Conservation (phyloP, 192 early-diverging fungal genomes). For the Coemansia sp. region DNA sequence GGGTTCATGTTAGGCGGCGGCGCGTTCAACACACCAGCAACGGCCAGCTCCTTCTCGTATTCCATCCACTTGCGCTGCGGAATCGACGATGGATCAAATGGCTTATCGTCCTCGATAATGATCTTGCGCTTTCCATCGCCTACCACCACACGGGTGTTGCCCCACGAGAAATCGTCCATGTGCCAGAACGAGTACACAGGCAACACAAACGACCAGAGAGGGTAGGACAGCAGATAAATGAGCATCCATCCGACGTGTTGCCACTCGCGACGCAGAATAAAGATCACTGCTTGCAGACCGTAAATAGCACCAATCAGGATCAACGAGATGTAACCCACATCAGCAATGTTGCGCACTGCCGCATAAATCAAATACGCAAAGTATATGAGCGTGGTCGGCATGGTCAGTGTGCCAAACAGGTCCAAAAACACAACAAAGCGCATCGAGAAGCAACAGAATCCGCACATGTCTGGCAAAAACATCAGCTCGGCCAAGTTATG, state of each 20-base stretch:
- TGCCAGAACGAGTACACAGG: constrained; percentile 65
- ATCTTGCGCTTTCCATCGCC: constrained; percentile 68
- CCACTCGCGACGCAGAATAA: constrained; percentile 73
- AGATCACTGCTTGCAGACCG: constrained; percentile 84
- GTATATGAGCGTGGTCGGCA: no score
- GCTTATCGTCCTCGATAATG: constrained; percentile 66
- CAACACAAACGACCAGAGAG: constrained; percentile 86
- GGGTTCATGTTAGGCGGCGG: constrained; percentile 8
- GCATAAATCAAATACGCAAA: no score
- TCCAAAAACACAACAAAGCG: no score
- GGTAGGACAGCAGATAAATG: constrained; percentile 84
- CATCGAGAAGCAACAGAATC: no score
- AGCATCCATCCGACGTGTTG: constrained; percentile 82
- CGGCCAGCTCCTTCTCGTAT: constrained; percentile 70
- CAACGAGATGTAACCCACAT: no score
- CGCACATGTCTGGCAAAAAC: no score
- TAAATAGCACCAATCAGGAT: constrained; percentile 58
- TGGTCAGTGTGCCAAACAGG: no score
- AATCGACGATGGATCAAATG: constrained; percentile 84
- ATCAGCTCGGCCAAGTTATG: no score
- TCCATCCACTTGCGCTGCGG: constrained; percentile 85
- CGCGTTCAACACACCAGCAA: constrained; percentile 32
- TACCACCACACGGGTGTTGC: constrained; percentile 16
- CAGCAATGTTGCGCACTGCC: no score
- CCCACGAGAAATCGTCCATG: no score